Percentiles rank a stretch among this genome's conserved stretches.
Evolutionary conservation across 1,284 basidiomycete species (phyloP).

Genomic region (Sporisorium exsertum): DNA sequence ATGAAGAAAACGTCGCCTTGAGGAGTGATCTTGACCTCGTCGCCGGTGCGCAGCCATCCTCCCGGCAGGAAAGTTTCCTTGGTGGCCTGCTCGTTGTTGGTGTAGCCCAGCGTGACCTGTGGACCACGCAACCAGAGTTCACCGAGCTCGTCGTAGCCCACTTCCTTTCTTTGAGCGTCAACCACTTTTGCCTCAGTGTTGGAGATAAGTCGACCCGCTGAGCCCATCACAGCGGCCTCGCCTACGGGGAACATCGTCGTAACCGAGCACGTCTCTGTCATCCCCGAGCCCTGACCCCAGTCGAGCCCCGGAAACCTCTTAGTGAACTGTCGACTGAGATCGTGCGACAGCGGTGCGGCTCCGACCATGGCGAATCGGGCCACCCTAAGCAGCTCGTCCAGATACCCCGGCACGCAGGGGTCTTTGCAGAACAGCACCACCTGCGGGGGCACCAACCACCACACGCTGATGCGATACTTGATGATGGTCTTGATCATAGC

Average conservation of each 20-base stretch:
- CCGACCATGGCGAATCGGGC: conserved; percentile 59
- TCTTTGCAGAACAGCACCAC: conserved; percentile 58
- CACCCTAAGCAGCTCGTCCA: conserved; percentile 40
- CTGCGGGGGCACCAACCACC: conserved; percentile 56
- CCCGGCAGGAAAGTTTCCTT: conserved; percentile 60
- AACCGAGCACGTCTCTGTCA: conserved; percentile 64
- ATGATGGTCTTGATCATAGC: conserved; percentile 59
- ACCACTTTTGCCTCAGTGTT: conserved; percentile 62
- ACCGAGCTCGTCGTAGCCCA: conserved; percentile 68
- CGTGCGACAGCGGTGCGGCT: conserved; percentile 59
- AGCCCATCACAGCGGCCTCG: conserved; percentile 62
- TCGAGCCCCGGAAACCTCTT: conserved; percentile 49
- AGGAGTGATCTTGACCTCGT: conserved; percentile 70
- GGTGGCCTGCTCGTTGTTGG: conserved; percentile 63
- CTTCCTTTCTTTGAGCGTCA: conserved; percentile 55
- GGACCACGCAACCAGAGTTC: conserved; percentile 66
- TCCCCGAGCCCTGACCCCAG: conserved; percentile 61
- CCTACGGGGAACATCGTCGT: conserved; percentile 68
- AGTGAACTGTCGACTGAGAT: conserved; percentile 51
- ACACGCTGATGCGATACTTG: conserved; percentile 63
- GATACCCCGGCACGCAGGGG: conserved; percentile 58
- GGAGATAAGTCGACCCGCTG: conserved; percentile 59
- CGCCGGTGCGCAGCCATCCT: conserved; percentile 62
- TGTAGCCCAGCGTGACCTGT: conserved; percentile 64
- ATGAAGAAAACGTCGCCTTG: conserved; percentile 64